These are phyloP conservation scores for Euphorbia peplus DNA, from an alignment of 345 rosid species.

Conservation along the genomic window DNA sequence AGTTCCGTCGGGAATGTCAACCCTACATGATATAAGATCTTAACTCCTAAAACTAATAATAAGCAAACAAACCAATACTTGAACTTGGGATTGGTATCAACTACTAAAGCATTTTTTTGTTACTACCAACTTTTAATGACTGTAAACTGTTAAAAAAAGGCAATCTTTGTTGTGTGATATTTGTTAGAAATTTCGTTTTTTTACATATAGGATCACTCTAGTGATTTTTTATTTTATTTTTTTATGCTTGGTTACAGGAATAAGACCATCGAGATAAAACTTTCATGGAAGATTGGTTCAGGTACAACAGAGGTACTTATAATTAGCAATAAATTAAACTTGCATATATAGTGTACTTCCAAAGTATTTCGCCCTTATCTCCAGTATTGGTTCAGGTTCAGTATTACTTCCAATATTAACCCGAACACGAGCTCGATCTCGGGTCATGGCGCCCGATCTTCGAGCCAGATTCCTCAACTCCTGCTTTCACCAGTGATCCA, in stretches of 20 bases:
- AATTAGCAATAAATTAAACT: background rate
- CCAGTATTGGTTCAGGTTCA: background rate
- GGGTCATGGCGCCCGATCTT: conserved; percentile 93
- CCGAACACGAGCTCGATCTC: conserved; percentile 81
- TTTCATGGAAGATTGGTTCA: conserved; percentile 66
- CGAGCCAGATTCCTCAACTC: conserved; percentile 53
- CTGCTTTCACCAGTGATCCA: conserved; percentile 16
- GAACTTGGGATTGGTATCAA: no score
- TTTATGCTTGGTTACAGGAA: conserved; percentile 38
- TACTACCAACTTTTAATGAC: background rate
- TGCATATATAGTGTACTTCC: background rate
- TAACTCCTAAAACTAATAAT: no score
- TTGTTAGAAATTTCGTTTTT: background rate
- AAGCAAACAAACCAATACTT: no score
- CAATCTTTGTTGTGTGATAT: background rate
- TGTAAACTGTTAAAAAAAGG: background rate
- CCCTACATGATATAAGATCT: no score
- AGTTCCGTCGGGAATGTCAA: no score
- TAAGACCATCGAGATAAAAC: conserved; percentile 50
- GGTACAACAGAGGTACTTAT: conserved; percentile 83
- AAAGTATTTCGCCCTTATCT: background rate
- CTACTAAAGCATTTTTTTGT: no score
- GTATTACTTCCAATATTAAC: no score
- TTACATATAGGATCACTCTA: background rate
- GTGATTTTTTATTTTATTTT: conserved; percentile 10